Evolutionary conservation across 2,329 filamentous ascomycete species (phyloP).

Genomic region (Chaetomium sp.): DNA sequence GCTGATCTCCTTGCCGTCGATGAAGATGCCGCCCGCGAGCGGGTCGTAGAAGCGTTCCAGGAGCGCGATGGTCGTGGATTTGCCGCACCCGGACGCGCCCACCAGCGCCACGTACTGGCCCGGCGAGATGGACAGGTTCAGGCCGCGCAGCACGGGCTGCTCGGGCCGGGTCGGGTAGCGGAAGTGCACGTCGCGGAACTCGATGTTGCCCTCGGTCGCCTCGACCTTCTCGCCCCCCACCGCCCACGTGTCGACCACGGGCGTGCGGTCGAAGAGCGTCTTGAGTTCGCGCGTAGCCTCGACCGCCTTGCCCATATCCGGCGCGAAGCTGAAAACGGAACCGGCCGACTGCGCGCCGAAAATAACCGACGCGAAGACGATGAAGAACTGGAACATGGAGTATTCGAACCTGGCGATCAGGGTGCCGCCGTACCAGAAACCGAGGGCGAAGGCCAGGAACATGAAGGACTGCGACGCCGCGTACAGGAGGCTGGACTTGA

Average conservation of each 20-base stretch:
- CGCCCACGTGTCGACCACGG: constrained; percentile 81
- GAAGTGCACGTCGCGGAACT: constrained; percentile 93
- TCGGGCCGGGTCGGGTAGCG: constrained; percentile 89
- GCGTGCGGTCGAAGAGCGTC: constrained; percentile 78
- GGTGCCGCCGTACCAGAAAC: constrained; percentile 89
- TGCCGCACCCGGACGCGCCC: constrained; percentile 91
- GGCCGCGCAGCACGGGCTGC: constrained; percentile 84
- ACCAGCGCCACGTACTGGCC: constrained; percentile 88
- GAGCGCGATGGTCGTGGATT: constrained; percentile 88
- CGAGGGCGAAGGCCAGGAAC: constrained; percentile 81
- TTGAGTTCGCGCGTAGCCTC: constrained; percentile 80
- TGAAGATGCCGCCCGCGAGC: constrained; percentile 72
- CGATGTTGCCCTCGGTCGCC: constrained; percentile 72
- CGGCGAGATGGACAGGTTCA: constrained; percentile 72
- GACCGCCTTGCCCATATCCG: constrained; percentile 92
- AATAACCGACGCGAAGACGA: constrained; percentile 84
- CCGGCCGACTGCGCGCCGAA: constrained; percentile 93
- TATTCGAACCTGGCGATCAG: constrained; percentile 74
- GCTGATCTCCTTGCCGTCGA: constrained; percentile 83
- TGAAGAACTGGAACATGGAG: constrained; percentile 82
- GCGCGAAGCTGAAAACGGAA: constrained; percentile 83
- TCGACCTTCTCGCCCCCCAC: constrained; percentile 64
- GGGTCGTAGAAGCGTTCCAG: constrained; percentile 96
- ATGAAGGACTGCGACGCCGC: constrained; percentile 81
- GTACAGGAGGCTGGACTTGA: constrained; percentile 78